A percentile compares a stretch with the other conserved stretches of the same genome.
Evolutionary conservation across 2,329 filamentous ascomycete genomes (phyloP).

Genomic region (Boeremia exigua): DNA sequence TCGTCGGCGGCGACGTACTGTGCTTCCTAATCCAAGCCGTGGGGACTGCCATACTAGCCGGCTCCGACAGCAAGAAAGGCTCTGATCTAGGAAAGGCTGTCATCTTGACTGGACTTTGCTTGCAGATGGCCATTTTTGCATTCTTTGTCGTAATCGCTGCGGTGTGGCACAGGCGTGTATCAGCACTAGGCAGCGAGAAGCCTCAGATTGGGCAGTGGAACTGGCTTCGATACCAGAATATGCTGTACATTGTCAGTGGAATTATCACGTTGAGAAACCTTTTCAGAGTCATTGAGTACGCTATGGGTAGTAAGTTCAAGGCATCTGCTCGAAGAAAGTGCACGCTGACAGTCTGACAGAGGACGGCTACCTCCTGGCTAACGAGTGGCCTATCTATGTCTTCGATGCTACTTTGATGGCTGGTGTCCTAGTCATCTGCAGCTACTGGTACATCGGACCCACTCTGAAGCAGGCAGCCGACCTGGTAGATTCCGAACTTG

Average conservation of each 20-base stretch:
- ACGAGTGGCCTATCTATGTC: constrained; percentile 59
- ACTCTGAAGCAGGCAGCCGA: too few relatives aligned
- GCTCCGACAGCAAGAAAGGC: constrained; percentile 15
- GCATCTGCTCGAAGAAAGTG: not conserved
- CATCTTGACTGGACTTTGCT: constrained; percentile 58
- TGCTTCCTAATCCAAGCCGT: constrained; percentile 57
- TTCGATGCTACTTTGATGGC: constrained; percentile 57
- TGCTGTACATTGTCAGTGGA: constrained; percentile 44
- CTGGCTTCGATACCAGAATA: constrained; percentile 39
- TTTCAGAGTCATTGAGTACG: constrained; percentile 55
- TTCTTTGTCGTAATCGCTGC: constrained; percentile 57
- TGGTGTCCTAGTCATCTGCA: constrained; percentile 14
- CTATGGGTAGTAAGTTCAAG: constrained; percentile 14
- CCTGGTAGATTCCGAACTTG: too few relatives aligned
- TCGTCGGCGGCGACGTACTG: constrained; percentile 59
- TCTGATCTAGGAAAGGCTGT: constrained; percentile 52
- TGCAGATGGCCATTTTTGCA: constrained; percentile 63
- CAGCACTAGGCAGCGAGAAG: not conserved
- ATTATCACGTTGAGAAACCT: constrained; percentile 54
- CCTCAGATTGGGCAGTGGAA: not conserved
- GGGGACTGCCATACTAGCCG: constrained; percentile 28
- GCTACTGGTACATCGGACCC: not conserved
- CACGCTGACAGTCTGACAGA: not conserved
- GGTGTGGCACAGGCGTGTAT: constrained; percentile 45
- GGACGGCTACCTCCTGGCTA: constrained; percentile 55